A percentile compares a stretch with the other conserved stretches of the same genome.
Evolutionary conservation across 305 asterid species (phyloP).

Genomic region (Solanum aculeatissimum): DNA sequence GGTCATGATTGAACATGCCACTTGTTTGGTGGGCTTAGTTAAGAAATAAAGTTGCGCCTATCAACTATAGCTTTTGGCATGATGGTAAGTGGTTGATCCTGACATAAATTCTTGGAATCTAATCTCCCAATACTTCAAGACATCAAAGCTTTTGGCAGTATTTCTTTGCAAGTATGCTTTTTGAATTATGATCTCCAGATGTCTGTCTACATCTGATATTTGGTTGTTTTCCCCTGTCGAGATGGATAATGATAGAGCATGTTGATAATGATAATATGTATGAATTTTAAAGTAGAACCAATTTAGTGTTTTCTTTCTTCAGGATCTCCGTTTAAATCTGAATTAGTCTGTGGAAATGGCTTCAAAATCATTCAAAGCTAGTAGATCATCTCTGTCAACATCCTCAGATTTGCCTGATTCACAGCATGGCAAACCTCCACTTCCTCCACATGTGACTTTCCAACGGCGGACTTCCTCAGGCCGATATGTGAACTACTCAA

Average conservation of each 20-base stretch:
- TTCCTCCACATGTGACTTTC: constrained; percentile 43
- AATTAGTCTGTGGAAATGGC: constrained; percentile 30
- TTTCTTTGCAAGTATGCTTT: not conserved
- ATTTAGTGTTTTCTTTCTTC: not conserved
- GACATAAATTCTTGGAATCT: not conserved
- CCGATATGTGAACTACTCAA: constrained; percentile 53
- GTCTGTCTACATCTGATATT: not conserved
- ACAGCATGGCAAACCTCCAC: constrained; percentile 50
- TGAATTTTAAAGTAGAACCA: not conserved
- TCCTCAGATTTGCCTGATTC: constrained; percentile 43
- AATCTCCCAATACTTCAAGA: not conserved
- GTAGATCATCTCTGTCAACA: constrained; percentile 50
- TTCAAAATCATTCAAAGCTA: constrained; percentile 47
- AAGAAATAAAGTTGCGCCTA: not conserved
- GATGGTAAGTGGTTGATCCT: not conserved
- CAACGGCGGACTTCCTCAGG: constrained; percentile 59
- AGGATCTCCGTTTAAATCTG: constrained; percentile 3
- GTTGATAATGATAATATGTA: not conserved
- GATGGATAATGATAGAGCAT: not conserved
- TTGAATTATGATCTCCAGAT: not conserved
- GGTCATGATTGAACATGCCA: not conserved
- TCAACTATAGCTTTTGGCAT: not conserved
- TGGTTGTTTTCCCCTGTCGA: not conserved
- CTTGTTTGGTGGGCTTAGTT: not conserved
- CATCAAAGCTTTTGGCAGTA: not conserved